phyloP scores from a whole-genome alignment of 306 rosid species.

The Prunus mira region DNA sequence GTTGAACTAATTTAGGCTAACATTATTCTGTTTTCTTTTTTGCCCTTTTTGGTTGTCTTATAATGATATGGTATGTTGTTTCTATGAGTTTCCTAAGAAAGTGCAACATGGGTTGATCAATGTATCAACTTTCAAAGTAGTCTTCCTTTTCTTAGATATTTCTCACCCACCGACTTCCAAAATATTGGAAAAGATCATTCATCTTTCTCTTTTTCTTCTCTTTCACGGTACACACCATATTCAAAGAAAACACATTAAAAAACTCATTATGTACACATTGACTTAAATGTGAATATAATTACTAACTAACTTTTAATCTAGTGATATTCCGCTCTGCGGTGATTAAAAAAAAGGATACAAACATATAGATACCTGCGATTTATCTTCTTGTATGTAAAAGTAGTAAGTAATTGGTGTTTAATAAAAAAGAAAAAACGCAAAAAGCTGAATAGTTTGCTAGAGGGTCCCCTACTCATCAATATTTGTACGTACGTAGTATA shows the following conservation, averaged over 20 bases:
- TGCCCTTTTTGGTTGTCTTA: not conserved
- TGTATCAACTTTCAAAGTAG: constrained; percentile 28
- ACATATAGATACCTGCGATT: not conserved
- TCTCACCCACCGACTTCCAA: constrained; percentile 33
- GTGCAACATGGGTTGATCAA: constrained; percentile 11
- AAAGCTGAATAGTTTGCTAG: not conserved
- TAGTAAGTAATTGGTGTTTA: not conserved
- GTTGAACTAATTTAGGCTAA: no score
- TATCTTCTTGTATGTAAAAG: not conserved
- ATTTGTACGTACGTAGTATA: not conserved
- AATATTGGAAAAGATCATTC: not conserved
- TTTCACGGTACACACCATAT: no score
- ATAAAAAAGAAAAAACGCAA: no score
- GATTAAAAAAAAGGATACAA: no score
- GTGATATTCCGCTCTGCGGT: no score
- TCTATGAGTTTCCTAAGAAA: constrained; percentile 33
- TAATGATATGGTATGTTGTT: not conserved
- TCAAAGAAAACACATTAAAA: not conserved
- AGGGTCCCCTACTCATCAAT: not conserved
- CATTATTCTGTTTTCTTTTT: not conserved
- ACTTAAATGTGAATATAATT: not conserved
- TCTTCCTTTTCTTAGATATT: constrained; percentile 28
- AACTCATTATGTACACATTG: not conserved
- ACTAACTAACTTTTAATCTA: no score
- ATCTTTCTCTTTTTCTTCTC: no score